phyloP scores from a whole-genome alignment of 768 basidiomycete genomes.

The Clavulina sp. region DNA sequence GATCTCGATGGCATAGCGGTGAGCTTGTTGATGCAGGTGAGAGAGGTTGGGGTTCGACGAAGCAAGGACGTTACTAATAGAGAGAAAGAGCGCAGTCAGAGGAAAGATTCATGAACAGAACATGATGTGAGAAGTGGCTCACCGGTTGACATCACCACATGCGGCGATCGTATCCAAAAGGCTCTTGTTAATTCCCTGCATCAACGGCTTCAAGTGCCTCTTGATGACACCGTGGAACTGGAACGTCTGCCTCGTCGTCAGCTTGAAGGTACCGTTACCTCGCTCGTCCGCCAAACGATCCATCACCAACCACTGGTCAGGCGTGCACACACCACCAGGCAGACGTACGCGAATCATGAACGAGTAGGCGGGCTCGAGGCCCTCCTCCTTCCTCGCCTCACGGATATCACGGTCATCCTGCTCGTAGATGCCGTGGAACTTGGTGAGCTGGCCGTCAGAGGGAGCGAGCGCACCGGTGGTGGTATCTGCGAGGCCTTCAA shows the following conservation, averaged over 20 bases:
- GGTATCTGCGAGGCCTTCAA: constrained; percentile 72
- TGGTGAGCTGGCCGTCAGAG: constrained; percentile 86
- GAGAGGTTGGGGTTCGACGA: constrained; percentile 83
- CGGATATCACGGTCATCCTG: constrained; percentile 98
- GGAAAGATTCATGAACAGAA: not conserved
- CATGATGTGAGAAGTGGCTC: constrained; percentile 13
- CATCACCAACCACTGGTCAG: constrained; percentile 88
- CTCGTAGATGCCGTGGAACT: constrained; percentile 94
- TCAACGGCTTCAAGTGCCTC: constrained; percentile 84
- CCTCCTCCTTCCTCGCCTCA: constrained; percentile 83
- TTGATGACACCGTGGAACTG: constrained; percentile 99
- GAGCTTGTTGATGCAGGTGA: constrained; percentile 68
- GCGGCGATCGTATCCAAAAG: constrained; percentile 92
- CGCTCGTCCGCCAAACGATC: constrained; percentile 93
- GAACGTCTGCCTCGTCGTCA: constrained; percentile 96
- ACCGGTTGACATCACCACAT: constrained; percentile 96
- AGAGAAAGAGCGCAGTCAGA: not conserved
- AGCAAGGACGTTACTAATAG: constrained; percentile 66
- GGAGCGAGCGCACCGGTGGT: constrained; percentile 82
- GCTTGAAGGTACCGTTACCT: constrained; percentile 86
- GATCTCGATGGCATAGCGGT: constrained; percentile 63
- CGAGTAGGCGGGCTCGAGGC: constrained; percentile 84
- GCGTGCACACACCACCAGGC: constrained; percentile 87
- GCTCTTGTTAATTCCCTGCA: constrained; percentile 85
- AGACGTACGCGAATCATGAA: constrained; percentile 99